Evolutionary conservation across 331 rosid species (phyloP).

Genomic region (Quercus tomentella): DNA sequence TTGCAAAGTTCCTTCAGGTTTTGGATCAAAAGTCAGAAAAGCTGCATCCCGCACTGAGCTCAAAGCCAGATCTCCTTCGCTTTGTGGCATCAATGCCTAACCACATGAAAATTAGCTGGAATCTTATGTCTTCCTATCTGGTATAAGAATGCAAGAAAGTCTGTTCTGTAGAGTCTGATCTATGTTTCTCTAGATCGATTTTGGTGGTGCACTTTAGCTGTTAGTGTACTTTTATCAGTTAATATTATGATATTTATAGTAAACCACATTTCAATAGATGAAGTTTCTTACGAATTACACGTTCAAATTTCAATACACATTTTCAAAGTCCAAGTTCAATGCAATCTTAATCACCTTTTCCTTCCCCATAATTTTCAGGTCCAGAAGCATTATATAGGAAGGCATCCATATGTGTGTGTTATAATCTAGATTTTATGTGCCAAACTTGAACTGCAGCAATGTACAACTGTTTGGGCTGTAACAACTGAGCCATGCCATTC

Average conservation of each 20-base stretch:
- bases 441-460: too few relatives aligned
- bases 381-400: neutral
- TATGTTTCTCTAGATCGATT: neutral
- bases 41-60: constrained; percentile 23
- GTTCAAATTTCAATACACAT: neutral
- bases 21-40: constrained; percentile 33
- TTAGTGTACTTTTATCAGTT: neutral
- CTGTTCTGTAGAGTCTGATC: neutral
- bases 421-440: too few relatives aligned
- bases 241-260: neutral
- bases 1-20: constrained; percentile 59
- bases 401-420: too few relatives aligned
- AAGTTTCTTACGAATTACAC: neutral
- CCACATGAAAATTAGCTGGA: constrained; percentile 98
- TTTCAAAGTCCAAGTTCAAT: neutral
- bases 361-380: neutral
- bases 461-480: too few relatives aligned
- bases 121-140: constrained; percentile 87
- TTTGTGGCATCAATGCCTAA: constrained; percentile 85
- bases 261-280: neutral
- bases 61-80: constrained; percentile 65
- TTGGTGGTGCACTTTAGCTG: neutral
- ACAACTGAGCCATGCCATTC: too few relatives aligned
- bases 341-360: neutral
- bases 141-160: constrained; percentile 30